phyloP scores from a whole-genome alignment of 345 rosid species.

The Eucalyptus marginata region DNA sequence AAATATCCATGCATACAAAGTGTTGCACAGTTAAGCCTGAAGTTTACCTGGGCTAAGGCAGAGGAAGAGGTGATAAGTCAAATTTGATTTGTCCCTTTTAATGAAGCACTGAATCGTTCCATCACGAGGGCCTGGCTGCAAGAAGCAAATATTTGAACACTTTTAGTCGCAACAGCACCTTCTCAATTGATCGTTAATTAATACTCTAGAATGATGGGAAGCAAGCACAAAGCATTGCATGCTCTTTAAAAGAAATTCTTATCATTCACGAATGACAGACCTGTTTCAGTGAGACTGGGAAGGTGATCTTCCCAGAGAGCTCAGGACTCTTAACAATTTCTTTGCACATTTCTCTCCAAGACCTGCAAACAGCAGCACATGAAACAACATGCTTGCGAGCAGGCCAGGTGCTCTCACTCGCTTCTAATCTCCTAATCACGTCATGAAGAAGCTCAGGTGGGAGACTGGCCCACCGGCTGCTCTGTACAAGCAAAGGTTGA shows the following conservation, averaged over 20 bases:
- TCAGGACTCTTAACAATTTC: slow-evolving; percentile 85
- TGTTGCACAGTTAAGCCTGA: not conserved
- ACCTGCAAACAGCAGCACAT: slow-evolving; percentile 91
- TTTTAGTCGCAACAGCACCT: not conserved
- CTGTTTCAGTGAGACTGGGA: slow-evolving; percentile 93
- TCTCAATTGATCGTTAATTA: not conserved
- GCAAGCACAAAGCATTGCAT: not conserved
- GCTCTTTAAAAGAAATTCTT: not conserved
- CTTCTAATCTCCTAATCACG: slow-evolving; percentile 90
- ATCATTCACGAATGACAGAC: slow-evolving; percentile 2
- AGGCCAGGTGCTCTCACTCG: slow-evolving; percentile 88
- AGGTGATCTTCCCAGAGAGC: slow-evolving; percentile 81
- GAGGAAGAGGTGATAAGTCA: slow-evolving; percentile 85
- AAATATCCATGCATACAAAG: not conserved
- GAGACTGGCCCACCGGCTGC: slow-evolving; percentile 78
- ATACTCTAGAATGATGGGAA: not conserved
- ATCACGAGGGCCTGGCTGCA: slow-evolving; percentile 88
- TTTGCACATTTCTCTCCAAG: slow-evolving; percentile 97
- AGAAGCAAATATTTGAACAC: not conserved
- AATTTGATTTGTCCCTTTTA: slow-evolving; percentile 82
- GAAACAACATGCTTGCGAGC: slow-evolving; percentile 86
- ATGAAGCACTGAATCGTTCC: slow-evolving; percentile 88
- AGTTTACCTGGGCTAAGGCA: slow-evolving; percentile 86
- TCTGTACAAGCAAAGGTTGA: slow-evolving; percentile 46
- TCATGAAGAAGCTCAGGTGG: slow-evolving; percentile 89